phyloP scores from a whole-genome alignment of 163 green algal genomes.

The Chlamydomonas reinhardtii region DNA sequence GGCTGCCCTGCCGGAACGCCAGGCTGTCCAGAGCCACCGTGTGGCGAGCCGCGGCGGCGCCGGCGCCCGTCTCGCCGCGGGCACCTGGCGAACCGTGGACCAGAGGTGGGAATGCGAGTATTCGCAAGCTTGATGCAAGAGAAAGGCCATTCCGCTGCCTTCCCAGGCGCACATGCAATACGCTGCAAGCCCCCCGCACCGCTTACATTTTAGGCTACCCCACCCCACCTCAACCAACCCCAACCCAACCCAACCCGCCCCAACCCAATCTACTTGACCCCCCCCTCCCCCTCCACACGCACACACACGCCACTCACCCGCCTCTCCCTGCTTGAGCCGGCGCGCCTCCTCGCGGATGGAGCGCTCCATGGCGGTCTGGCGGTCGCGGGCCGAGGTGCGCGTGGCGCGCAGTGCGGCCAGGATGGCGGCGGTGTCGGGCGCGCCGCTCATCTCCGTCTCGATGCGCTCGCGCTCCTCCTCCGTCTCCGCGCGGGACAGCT shows the following conservation, averaged over 20 bases:
- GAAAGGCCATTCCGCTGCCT: no score
- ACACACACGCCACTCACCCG: slow-evolving; percentile 51
- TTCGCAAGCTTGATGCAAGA: no score
- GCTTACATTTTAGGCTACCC: no score
- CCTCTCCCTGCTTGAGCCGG: slow-evolving; percentile 74
- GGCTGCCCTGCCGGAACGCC: slow-evolving; percentile 28
- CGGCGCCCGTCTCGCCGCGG: slow-evolving; percentile 23
- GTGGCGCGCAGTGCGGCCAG: slow-evolving; percentile 89
- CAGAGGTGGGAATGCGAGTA: no score
- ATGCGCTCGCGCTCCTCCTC: slow-evolving; percentile 72
- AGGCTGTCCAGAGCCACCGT: slow-evolving; percentile 87
- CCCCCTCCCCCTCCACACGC: no score
- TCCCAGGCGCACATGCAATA: no score
- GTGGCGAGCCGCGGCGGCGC: slow-evolving; percentile 38
- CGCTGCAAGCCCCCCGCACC: no score
- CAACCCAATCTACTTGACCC: no score
- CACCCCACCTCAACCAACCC: no score
- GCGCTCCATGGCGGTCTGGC: slow-evolving; percentile 89
- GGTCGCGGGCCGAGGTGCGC: slow-evolving; percentile 88
- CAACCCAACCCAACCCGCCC: no score
- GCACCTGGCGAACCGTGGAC: neutral
- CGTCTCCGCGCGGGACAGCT: slow-evolving; percentile 84
- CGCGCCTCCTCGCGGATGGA: slow-evolving; percentile 93
- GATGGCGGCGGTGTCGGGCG: slow-evolving; percentile 77
- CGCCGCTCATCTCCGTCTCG: slow-evolving; percentile 88